A percentile compares a stretch with the other conserved stretches of the same genome.
These are phyloP conservation scores for Deuterostichococcus epilithicus DNA, from an alignment of 139 green algal species.

Conservation along the genomic window DNA sequence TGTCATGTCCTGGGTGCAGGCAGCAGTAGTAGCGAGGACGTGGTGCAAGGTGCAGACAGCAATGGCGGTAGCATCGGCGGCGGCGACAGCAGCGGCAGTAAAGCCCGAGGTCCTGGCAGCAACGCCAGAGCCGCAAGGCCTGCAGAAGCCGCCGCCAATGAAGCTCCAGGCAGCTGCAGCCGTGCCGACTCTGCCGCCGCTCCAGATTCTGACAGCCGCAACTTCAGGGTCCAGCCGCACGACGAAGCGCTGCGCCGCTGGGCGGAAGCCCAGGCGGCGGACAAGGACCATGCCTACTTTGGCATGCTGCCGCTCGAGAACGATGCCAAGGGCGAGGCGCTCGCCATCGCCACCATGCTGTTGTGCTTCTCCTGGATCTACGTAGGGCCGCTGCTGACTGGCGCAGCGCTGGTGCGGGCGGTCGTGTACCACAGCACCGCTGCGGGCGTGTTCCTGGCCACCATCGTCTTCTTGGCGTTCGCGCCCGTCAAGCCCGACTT, in stretches of 20 bases:
- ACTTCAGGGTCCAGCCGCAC: no score
- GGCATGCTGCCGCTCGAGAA: not conserved
- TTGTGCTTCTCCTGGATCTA: not conserved
- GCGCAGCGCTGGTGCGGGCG: not conserved
- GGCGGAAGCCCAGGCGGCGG: not conserved
- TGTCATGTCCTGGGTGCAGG: no score
- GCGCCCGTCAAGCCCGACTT: not conserved
- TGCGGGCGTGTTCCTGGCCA: not conserved
- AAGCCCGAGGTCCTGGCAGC: no score
- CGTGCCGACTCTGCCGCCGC: no score
- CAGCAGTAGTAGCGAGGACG: no score
- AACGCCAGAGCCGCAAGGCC: no score
- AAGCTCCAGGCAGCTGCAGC: no score
- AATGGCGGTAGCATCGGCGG: no score
- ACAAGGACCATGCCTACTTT: not conserved
- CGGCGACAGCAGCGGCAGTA: not conserved
- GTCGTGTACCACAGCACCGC: not conserved
- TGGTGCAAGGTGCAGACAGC: no score
- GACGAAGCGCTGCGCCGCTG: not conserved
- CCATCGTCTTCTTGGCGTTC: not conserved
- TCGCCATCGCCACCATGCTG: not conserved
- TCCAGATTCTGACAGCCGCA: no score
- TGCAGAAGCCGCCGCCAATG: not conserved
- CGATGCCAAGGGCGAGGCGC: not conserved
- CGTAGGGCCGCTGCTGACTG: not conserved